A percentile compares a stretch with the other conserved stretches of the same genome.
phyloP scores from a whole-genome alignment of 208 protist genomes.

The Histomonas meleagridis region DNA sequence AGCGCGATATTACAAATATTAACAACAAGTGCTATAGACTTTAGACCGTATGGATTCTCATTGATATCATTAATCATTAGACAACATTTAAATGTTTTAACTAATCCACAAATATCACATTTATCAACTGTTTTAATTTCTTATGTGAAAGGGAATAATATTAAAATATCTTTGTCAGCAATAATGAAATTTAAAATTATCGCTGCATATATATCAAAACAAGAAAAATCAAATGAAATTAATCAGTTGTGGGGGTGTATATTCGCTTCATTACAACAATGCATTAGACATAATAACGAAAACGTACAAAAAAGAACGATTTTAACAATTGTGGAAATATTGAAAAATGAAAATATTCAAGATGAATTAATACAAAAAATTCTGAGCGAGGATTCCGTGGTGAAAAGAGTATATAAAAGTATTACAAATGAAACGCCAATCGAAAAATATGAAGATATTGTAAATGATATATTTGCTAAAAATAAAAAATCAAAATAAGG shows the following conservation, averaged over 20 bases:
- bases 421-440: too few species aligned
- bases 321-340: background rate
- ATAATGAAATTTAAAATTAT: background rate
- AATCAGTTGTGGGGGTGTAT: background rate
- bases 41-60: background rate
- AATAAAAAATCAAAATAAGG: too few species aligned
- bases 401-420: too few species aligned
- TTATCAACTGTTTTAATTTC: background rate
- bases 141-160: background rate
- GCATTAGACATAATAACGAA: background rate
- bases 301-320: background rate
- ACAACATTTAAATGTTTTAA: background rate
- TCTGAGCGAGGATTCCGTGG: too few species aligned
- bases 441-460: too few species aligned
- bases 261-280: background rate
- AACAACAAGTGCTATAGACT: background rate
- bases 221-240: background rate
- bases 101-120: background rate
- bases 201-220: background rate
- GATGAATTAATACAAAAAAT: background rate
- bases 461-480: too few species aligned
- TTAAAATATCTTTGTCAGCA: background rate
- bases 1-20: background rate
- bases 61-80: background rate
- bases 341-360: background rate